These are phyloP conservation scores for Diophrys sp. DNA, from an alignment of 73 alveolate genomes.

Conservation along the genomic window DNA sequence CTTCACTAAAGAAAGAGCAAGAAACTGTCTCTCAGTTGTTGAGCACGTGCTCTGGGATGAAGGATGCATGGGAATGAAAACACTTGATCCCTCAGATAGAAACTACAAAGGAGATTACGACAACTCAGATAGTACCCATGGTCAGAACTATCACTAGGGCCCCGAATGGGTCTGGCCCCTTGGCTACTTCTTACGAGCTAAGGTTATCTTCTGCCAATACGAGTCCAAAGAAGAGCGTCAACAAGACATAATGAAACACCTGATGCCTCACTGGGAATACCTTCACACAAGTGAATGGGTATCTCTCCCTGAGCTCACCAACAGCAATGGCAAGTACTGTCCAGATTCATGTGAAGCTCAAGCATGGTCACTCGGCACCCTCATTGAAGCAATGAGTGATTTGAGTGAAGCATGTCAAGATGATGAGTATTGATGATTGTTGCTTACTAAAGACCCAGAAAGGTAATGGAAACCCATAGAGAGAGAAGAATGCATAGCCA, in stretches of 20 bases:
- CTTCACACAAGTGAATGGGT: constrained; percentile 65
- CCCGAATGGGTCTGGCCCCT: constrained; percentile 96
- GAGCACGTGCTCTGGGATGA: constrained; percentile 58
- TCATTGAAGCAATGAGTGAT: constrained; percentile 69
- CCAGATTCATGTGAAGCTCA: constrained; percentile 72
- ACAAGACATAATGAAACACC: constrained; percentile 50
- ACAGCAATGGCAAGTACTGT: constrained; percentile 71
- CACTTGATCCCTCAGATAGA: constrained; percentile 83
- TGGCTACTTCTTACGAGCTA: constrained; percentile 75
- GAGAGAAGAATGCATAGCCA: background rate
- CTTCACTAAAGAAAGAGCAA: constrained; percentile 74
- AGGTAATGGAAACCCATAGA: background rate
- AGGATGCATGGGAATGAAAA: constrained; percentile 85
- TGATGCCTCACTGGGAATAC: constrained; percentile 65
- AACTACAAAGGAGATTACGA: constrained; percentile 78
- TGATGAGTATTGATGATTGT: background rate
- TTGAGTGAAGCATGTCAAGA: background rate
- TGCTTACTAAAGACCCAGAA: background rate
- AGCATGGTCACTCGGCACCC: constrained; percentile 81
- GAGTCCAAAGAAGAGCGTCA: constrained; percentile 21
- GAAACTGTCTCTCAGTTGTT: constrained; percentile 64
- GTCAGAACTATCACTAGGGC: constrained; percentile 94
- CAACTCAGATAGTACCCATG: constrained; percentile 77
- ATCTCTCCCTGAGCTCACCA: constrained; percentile 85
- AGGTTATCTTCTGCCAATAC: constrained; percentile 52